A percentile compares a stretch with the other conserved stretches of the same genome.
phyloP scores from a whole-genome alignment of 768 basidiomycete species.

The Lentinula sp. region DNA sequence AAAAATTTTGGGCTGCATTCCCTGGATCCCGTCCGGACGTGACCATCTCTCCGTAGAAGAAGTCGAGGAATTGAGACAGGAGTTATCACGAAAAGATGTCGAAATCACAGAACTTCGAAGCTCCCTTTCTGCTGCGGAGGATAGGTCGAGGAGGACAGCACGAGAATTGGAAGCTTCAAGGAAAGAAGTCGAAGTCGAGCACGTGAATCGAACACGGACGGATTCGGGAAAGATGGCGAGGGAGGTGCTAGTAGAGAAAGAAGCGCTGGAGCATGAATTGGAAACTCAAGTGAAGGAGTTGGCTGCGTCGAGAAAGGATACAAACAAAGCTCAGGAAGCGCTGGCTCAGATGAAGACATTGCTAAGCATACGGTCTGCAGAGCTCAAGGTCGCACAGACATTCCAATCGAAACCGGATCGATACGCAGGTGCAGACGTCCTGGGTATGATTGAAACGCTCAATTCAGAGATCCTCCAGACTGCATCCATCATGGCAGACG shows the following conservation, averaged over 20 bases:
- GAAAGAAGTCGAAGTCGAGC: constrained; percentile 9
- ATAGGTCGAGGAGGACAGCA: not conserved
- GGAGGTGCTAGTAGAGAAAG: constrained; percentile 13
- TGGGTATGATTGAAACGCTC: constrained; percentile 24
- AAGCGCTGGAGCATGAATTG: constrained; percentile 14
- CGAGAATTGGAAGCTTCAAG: not conserved
- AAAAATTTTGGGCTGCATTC: not conserved
- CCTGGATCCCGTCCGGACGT: not conserved
- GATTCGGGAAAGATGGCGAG: constrained; percentile 1
- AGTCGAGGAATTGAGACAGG: not conserved
- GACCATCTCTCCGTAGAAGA: not conserved
- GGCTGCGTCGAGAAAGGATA: constrained; percentile 17
- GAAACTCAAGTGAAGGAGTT: constrained; percentile 14
- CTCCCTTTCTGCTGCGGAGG: constrained; percentile 5
- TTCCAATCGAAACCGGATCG: constrained; percentile 28
- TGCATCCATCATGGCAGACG: constrained; percentile 29
- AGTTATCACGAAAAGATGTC: constrained; percentile 1
- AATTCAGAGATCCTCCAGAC: constrained; percentile 32
- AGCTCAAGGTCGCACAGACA: constrained; percentile 32
- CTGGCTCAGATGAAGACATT: constrained; percentile 21
- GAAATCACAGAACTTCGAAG: constrained; percentile 4
- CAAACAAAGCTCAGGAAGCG: constrained; percentile 13
- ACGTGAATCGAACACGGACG: constrained; percentile 9
- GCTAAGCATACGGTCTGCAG: constrained; percentile 26
- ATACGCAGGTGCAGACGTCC: constrained; percentile 29